Evolutionary conservation across 805 yeast species (phyloP).

Genomic region (Cyberlindnera sargentensis): DNA sequence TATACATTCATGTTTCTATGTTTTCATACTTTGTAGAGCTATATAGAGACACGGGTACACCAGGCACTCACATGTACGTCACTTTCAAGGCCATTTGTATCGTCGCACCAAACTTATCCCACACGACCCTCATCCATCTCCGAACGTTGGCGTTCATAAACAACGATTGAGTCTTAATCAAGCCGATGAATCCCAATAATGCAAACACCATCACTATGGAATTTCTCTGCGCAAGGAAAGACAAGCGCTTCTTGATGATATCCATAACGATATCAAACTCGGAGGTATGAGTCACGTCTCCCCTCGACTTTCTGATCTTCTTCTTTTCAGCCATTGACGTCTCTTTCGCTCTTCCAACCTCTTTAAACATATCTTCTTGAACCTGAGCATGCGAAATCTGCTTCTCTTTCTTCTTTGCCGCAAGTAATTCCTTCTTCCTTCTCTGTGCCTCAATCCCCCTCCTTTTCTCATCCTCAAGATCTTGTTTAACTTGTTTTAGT

Average conservation of each 20-base stretch:
- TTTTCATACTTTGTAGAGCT: not conserved
- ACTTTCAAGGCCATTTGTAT: conserved; percentile 22
- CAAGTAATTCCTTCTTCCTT: conserved; percentile 8
- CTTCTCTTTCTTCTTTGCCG: conserved; percentile 12
- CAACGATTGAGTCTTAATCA: conserved; percentile 9
- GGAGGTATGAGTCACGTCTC: too few species aligned
- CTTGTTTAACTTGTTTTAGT: conserved; percentile 5
- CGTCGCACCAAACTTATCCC: conserved; percentile 14
- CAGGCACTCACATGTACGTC: conserved; percentile 16
- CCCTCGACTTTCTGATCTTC: not conserved
- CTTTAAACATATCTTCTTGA: conserved; percentile 4
- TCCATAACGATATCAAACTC: conserved; percentile 8
- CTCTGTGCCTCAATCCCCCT: conserved; percentile 6
- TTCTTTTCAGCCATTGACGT: conserved; percentile 4
- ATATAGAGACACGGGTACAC: not conserved
- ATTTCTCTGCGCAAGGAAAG: conserved; percentile 4
- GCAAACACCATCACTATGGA: conserved; percentile 9
- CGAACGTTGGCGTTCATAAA: conserved; percentile 9
- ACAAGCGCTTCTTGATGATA: conserved; percentile 11
- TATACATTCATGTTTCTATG: not conserved
- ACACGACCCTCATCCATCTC: conserved; percentile 3
- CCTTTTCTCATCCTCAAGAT: conserved; percentile 9
- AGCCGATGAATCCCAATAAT: conserved; percentile 9
- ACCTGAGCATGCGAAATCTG: conserved; percentile 7
- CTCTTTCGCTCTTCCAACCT: conserved; percentile 8